Evolutionary conservation across 768 basidiomycete species (phyloP), one percentile per base, ranked within the genome.

Genomic region (Tephrocybe rancida): DNA sequence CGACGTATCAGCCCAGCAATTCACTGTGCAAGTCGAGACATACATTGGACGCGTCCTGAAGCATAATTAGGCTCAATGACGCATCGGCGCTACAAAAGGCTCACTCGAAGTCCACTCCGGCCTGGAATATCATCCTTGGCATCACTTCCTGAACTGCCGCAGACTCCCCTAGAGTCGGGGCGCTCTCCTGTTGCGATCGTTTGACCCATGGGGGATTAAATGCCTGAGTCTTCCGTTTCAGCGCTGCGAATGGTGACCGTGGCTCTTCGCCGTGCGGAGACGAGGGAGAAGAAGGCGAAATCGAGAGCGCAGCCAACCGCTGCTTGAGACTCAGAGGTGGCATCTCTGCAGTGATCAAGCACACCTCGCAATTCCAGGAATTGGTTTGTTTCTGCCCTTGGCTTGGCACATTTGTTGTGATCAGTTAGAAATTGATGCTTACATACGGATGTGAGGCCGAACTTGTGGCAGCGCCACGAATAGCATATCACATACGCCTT

Each of bases 81-180:
- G 5, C 39, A 41, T 9, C 38, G 41, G 45, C 25, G 37, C 9
- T 22, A 16, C 42, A 37, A 30, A 9, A 27, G 18, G 77, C 87
- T 65, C 61, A 95, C 92, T 93, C 91, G 59, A 84, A 93, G 71
- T 95, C 92, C 52, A 92, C 88, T 2, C 92, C 92, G 39, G 92
- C 92, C 66, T 92, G 92, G 61, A 89, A 92, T 41, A 94, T 91
- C 72, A 94, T 76, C 66, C 75, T 83, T 34, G 72, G 64, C 75
- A 94, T 80, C 25, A 88, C 80, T 14, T 85, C 80, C 57, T 89
- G 85, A 11, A 90, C 68, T 55, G 82, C 74, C 34, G 84, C 82
- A 55, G 85, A 80, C 11, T 88, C 70, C 49, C 70, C 73, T 39
- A 83, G 78, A 41, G 64, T 64, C 66, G 48, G 61, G 14, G 45